Base-by-base conservation (phyloP, 108 stramenopile genomes). In the Cyclotella sp. region DNA sequence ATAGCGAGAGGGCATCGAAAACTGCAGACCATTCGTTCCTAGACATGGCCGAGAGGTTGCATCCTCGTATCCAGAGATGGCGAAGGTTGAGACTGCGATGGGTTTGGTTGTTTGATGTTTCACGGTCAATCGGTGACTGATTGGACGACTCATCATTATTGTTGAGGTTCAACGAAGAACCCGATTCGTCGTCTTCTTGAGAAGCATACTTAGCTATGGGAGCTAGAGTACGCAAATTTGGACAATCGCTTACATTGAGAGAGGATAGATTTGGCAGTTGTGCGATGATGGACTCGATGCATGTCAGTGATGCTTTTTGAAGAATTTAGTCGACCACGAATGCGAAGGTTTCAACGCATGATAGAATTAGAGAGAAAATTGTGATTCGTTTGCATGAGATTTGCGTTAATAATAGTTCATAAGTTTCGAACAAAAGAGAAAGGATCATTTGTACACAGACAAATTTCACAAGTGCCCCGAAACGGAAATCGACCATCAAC, bases 61-160 rank as follows among this genome's bases (percentile, higher is more conserved):
- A 76, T 45, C 80, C 80, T 22, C 80, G 75, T 54, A 81, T 69
- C 80, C 80, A 81, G 3, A 81, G 44, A 81, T 81, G 80, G 21
- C 61, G 59, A 5, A 81, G 49, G 43, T 69, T 71, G 27, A 81
- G 70, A 40, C 16, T 58, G 24, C 69, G 27, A 5, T 44, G 26
- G 4, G 11, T 5, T 49, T 49, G 47, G 47, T 49, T 49, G 24
- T 55, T 22, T 24, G n/a, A 22, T 12, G n/a, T 1, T 21, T 55
- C 55, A 8, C n/a, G 24, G 7, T 3, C 1, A 8, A 26, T 18
- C 1, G 34, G 14, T 39, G 30, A 1, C 9, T 21, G 26, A 40
- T 24, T 51, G 47, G n/a, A 8, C 4, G 30, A 5, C 28, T 11
- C 27, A 60, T 28, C 58, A 59, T n/a, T 27, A 54, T 53, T 54